phyloP scores from a whole-genome alignment of 441 rosid genomes.

The Capsella rubella region DNA sequence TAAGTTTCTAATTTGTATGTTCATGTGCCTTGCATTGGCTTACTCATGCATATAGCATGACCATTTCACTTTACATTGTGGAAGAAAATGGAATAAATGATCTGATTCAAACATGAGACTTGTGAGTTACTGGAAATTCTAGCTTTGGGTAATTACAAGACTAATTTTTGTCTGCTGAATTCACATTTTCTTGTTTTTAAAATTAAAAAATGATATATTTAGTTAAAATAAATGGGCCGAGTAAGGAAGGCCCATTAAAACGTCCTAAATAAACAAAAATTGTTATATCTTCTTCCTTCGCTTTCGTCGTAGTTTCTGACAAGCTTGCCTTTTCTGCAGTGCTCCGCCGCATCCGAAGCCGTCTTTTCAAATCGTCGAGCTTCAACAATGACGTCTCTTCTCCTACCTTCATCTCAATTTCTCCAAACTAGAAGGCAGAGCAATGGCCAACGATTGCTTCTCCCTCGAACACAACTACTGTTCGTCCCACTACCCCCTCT shows the following conservation, averaged over 20 bases:
- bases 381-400: conserved; percentile 49
- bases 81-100: not conserved
- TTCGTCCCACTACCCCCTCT: conserved; percentile 40
- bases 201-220: not conserved
- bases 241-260: conserved; percentile 18
- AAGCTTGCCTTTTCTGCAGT: conserved; percentile 25
- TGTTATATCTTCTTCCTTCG: conserved; percentile 9
- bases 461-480: conserved; percentile 28
- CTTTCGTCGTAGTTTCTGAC: conserved; percentile 23
- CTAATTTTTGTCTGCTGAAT: not conserved
- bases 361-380: conserved; percentile 25
- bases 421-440: conserved; percentile 37
- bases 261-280: not conserved
- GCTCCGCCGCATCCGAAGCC: conserved; percentile 45
- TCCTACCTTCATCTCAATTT: conserved; percentile 41
- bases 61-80: not conserved
- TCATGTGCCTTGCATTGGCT: conserved; percentile 32
- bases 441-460: conserved; percentile 38
- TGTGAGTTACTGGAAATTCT: not conserved
- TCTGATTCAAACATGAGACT: not conserved
- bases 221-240: conserved; percentile 23
- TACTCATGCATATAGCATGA: conserved; percentile 39
- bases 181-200: not conserved
- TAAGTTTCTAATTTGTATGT: conserved; percentile 6
- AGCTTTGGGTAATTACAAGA: not conserved